Evolutionary conservation across 345 rosid genomes (phyloP), one percentile per base, ranked within the genome.

Genomic region (Schrenkiella parvula): DNA sequence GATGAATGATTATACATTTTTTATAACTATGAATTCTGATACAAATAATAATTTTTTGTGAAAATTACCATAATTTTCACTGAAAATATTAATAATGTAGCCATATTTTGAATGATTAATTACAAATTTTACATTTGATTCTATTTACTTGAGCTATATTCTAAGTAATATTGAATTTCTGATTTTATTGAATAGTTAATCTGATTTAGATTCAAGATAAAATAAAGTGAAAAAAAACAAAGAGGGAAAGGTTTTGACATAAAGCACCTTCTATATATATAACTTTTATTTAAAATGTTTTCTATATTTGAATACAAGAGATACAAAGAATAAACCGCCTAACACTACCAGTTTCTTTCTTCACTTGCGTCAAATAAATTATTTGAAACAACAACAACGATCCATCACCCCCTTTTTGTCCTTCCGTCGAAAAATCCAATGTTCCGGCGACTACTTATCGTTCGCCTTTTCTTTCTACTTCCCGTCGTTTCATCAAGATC

Each of bases 401-500:
- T 0, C 17, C 23, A 32, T 34, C 35, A 15, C 6, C 31, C 5
- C 8, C 3, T 25, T 64, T 37, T 26, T 0, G 21, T 66, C 22
- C 14, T 34, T 43, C 69, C 65, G 70, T 57, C 70, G 18, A 32
- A 35, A 43, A 64, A 3, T 53, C 29, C 1, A 55, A 29, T 47
- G 72, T 64, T 48, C 82, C 55, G 78, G 70, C 61, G 70, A 55
- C 57, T 50, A 14, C 55, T 35, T 58, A 19, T 5, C 59, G 13
- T 21, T 63, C 55, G 35, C 1, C 18, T 78, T 48, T 69, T 80
- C 58, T 10, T 82, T 62, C 5, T 78, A 52, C 22, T 81, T 11
- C 54, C 82, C 2, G 3, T 61, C 1, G 25, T 39, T 3, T 37
- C 75, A 34, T 68, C 78, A 14, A 68, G 57, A 12, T 72, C 76